Base-by-base conservation (phyloP, 805 yeast genomes). In the Limtongia smithiae region DNA sequence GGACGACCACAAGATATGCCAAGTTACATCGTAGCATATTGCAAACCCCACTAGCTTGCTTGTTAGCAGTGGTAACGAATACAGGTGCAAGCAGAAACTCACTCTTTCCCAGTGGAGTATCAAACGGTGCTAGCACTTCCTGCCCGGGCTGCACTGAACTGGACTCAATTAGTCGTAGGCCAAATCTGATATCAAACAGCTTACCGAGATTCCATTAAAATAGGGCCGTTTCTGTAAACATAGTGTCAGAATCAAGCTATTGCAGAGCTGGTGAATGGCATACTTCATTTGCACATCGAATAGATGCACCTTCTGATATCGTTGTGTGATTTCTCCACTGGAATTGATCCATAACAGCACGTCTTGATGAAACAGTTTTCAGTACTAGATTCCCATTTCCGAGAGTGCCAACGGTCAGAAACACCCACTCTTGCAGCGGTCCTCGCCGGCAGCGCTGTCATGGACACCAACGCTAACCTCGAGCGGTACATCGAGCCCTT, bases 391-490 rank as follows among this genome's bases (percentile, higher is more conserved):
- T n/a, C n/a, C n/a, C n/a, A n/a, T n/a, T n/a, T n/a, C n/a, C n/a
- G n/a, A n/a, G n/a, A n/a, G n/a, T n/a, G n/a, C n/a, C n/a, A n/a
- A n/a, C n/a, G n/a, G n/a, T n/a, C n/a, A n/a, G n/a, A n/a, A n/a
- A n/a, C 12, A 17, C 54, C 4, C 39, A 54, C 59, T 91, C 54
- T 77, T 75, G 2, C 83, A 86, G 46, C 86, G 69, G 15, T 65
- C 62, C 17, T 66, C 65, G 4, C 60, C 62, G 0, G 51, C 60
- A 2, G 81, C 73, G 2, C 96, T 95, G 60, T 87, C 89, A 65
- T 93, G 97, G 18, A 93, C 77, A 0, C 97, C 97, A 24, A 91
- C 85, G 2, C 90, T 82, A 1, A 91, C 86, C 48, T 77, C 79
- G 4, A 60, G 45, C 3, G 85, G 65, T 3, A 57, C 47, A 9